These are phyloP conservation scores for Xanthoconium separans DNA, from an alignment of 1,284 basidiomycete species.

Conservation along the genomic window DNA sequence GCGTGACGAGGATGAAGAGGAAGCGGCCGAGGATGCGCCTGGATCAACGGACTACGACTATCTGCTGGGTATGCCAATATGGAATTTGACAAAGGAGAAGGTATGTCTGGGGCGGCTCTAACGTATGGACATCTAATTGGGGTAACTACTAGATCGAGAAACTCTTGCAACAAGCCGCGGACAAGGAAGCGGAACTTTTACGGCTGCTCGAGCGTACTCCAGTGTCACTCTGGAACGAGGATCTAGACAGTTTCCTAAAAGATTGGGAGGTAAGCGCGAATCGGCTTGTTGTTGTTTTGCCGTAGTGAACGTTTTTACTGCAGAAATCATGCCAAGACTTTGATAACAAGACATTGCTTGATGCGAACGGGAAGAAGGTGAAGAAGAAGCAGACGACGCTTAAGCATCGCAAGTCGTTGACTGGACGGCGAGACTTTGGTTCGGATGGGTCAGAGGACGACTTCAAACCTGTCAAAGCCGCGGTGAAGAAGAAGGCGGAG, in stretches of 20 bases:
- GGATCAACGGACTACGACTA: conserved; percentile 86
- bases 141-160: conserved; percentile 69
- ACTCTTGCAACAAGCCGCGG: conserved; percentile 76
- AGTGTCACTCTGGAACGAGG: conserved; percentile 87
- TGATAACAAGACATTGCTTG: conserved; percentile 52
- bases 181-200: conserved; percentile 85
- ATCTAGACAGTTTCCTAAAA: conserved; percentile 81
- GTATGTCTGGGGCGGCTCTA: conserved; percentile 39
- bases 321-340: conserved; percentile 65
- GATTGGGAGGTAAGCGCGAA: conserved; percentile 75
- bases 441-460: conserved; percentile 68
- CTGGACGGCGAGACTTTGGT: conserved; percentile 50
- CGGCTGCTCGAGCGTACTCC: conserved; percentile 78
- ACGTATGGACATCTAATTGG: conserved; percentile 7
- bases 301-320: conserved; percentile 14
- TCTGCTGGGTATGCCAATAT: conserved; percentile 93
- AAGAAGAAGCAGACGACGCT: conserved; percentile 79
- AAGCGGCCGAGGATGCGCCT: conserved; percentile 39
- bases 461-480: conserved; percentile 70
- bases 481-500: conserved; percentile 44
- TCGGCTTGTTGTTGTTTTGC: neutral
- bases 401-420: conserved; percentile 65
- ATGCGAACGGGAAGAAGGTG: conserved; percentile 58
- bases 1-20: conserved; percentile 61
- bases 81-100: conserved; percentile 93